Percentiles rank a stretch among this genome's conserved stretches.
Evolutionary conservation across 2,329 filamentous ascomycete genomes (phyloP).

Genomic region (Ophiostoma triangulosporum): DNA sequence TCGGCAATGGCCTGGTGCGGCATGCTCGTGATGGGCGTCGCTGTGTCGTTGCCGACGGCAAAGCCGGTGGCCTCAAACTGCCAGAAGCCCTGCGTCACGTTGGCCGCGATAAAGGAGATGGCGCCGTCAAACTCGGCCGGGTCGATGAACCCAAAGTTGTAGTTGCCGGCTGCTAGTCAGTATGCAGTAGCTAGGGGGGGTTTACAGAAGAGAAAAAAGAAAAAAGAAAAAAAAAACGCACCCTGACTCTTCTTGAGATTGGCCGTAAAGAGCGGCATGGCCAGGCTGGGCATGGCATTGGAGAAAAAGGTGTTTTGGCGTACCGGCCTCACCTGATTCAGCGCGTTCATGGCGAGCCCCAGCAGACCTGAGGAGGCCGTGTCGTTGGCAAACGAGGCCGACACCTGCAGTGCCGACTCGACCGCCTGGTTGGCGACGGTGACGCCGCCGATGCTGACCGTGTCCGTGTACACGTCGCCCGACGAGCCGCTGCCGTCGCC

Average conservation of each 20-base stretch:
- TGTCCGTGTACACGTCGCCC: conserved; percentile 30
- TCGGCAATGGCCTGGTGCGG: conserved; percentile 24
- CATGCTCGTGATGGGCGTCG: conserved; percentile 16
- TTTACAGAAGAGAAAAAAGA: background rate
- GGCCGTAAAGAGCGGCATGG: conserved; percentile 21
- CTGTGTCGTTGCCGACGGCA: conserved; percentile 24
- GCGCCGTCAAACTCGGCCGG: conserved; percentile 36
- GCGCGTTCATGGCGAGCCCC: conserved; percentile 28
- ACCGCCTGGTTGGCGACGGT: conserved; percentile 28
- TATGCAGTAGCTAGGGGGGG: too few relatives aligned
- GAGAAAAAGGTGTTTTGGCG: conserved; percentile 29
- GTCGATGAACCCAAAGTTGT: conserved; percentile 47
- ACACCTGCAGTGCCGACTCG: conserved; percentile 29
- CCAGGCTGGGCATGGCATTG: conserved; percentile 19
- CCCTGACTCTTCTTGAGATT: conserved; percentile 23
- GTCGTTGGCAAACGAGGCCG: conserved; percentile 25
- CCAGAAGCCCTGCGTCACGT: conserved; percentile 41
- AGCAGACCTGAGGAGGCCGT: conserved; percentile 28
- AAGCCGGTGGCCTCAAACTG: conserved; percentile 37
- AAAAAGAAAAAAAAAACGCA: conserved; percentile 12
- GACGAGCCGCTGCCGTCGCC: conserved; percentile 27
- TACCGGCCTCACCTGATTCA: conserved; percentile 30
- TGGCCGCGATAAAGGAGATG: conserved; percentile 36
- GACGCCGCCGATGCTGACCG: conserved; percentile 28
- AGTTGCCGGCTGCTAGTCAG: conserved; percentile 19